phyloP scores from a whole-genome alignment of 192 early-diverging fungal species.

The Cladochytrium replicatum region DNA sequence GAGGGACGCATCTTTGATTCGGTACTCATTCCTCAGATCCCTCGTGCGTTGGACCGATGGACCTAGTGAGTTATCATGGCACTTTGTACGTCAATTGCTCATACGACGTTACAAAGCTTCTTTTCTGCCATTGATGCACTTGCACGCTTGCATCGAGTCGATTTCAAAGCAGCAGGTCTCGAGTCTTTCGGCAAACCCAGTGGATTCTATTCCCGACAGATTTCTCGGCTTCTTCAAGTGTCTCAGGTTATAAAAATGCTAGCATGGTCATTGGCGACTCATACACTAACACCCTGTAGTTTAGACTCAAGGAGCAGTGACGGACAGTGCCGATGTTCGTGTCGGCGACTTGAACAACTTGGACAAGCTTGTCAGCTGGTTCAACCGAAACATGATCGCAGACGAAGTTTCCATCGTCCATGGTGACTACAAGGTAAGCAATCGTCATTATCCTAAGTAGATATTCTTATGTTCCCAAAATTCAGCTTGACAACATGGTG shows the following conservation, averaged over 20 bases:
- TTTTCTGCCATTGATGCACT: constrained; percentile 59
- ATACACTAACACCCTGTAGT: too few relatives aligned
- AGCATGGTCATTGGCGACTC: too few relatives aligned
- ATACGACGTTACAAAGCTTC: too few relatives aligned
- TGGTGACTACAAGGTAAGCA: constrained; percentile 86
- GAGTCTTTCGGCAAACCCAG: constrained; percentile 50
- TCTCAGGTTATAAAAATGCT: too few relatives aligned
- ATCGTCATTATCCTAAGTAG: too few relatives aligned
- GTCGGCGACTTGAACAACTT: constrained; percentile 65
- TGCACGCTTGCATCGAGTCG: constrained; percentile 70
- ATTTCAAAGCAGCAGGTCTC: constrained; percentile 56
- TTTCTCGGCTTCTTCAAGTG: constrained; percentile 55
- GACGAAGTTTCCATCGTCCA: constrained; percentile 81
- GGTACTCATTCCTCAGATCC: too few relatives aligned
- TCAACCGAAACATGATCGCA: constrained; percentile 48
- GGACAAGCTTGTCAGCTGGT: constrained; percentile 64
- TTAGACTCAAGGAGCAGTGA: constrained; percentile 62
- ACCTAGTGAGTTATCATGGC: constrained; percentile 17
- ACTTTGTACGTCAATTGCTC: too few relatives aligned
- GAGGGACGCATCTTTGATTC: constrained; percentile 78
- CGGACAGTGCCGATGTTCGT: constrained; percentile 37
- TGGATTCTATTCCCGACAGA: constrained; percentile 82
- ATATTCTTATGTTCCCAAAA: too few relatives aligned
- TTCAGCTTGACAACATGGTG: too few relatives aligned
- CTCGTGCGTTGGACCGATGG: constrained; percentile 2